Conservation (phyloP, 2,329 filamentous ascomycete species). For the Claviceps sp. region DNA sequence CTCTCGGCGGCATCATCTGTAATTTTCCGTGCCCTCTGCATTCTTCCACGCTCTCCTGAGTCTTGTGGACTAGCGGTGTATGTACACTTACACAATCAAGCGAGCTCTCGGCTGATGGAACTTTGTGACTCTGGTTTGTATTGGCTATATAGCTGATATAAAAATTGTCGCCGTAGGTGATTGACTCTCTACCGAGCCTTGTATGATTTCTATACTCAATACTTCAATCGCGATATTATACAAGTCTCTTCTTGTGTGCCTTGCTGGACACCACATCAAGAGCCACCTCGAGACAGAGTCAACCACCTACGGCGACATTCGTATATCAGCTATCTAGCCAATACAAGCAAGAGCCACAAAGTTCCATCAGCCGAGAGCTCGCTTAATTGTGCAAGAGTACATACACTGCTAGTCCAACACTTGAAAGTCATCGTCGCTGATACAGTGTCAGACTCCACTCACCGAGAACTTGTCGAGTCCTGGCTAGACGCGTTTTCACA, state of each 20-base stretch:
- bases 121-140: background rate
- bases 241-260: too few relatives aligned
- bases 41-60: too few relatives aligned
- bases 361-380: slow-evolving; percentile 6
- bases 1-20: background rate
- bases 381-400: slow-evolving; percentile 7
- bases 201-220: too few relatives aligned
- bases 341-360: background rate
- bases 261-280: too few relatives aligned
- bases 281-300: too few relatives aligned
- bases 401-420: background rate
- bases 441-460: slow-evolving; percentile 1
- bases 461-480: background rate
- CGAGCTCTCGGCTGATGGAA: slow-evolving; percentile 7
- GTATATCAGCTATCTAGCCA: background rate
- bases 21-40: too few relatives aligned
- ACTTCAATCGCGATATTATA: too few relatives aligned
- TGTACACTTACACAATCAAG: slow-evolving; percentile 5
- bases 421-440: background rate
- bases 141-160: background rate
- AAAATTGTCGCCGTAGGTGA: too few relatives aligned
- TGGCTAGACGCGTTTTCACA: background rate
- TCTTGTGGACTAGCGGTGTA: background rate
- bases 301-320: too few relatives aligned
- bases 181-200: too few relatives aligned